Percentiles rank a stretch among this genome's conserved stretches.
Evolutionary conservation across 768 basidiomycete species (phyloP).

Genomic region (Postia placenta): DNA sequence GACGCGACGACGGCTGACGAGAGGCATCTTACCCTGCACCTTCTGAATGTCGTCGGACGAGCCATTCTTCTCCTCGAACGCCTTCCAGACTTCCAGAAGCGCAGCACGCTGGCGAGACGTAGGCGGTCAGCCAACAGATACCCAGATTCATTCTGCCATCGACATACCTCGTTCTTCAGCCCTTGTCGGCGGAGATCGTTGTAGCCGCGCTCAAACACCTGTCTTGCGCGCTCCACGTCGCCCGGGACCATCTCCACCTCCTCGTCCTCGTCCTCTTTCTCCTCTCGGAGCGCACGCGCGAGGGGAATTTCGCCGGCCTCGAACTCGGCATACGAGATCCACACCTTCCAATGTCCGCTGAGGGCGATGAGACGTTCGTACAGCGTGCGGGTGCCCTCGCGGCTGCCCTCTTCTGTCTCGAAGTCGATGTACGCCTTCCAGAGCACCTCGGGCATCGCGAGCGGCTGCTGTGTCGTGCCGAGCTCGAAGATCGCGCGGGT

Average conservation of each 20-base stretch:
- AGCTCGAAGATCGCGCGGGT: slow-evolving; percentile 94
- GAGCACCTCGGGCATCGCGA: slow-evolving; percentile 92
- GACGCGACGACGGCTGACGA: slow-evolving; percentile 66
- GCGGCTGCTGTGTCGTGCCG: slow-evolving; percentile 71
- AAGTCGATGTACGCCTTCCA: slow-evolving; percentile 98
- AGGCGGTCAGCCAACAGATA: background rate
- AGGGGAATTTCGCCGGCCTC: slow-evolving; percentile 75
- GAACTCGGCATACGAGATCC: slow-evolving; percentile 93
- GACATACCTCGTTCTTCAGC: slow-evolving; percentile 81
- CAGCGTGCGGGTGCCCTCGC: slow-evolving; percentile 72
- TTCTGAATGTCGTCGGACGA: slow-evolving; percentile 65
- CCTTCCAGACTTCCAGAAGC: slow-evolving; percentile 91
- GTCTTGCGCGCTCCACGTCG: slow-evolving; percentile 60
- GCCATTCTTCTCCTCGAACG: slow-evolving; percentile 82
- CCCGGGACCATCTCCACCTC: slow-evolving; percentile 61
- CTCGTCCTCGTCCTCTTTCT: slow-evolving; percentile 60
- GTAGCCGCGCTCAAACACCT: slow-evolving; percentile 84
- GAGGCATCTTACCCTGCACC: slow-evolving; percentile 91
- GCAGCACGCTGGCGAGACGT: slow-evolving; percentile 65
- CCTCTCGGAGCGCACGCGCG: slow-evolving; percentile 58
- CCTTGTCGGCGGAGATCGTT: slow-evolving; percentile 76
- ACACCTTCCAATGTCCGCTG: slow-evolving; percentile 94
- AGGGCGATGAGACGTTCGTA: slow-evolving; percentile 84
- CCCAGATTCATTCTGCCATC: background rate
- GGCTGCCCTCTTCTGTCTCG: slow-evolving; percentile 90